Evolutionary conservation across 139 green algal species (phyloP), one percentile per base, ranked within the genome.

Genomic region (Prasinococcaceae sp.): DNA sequence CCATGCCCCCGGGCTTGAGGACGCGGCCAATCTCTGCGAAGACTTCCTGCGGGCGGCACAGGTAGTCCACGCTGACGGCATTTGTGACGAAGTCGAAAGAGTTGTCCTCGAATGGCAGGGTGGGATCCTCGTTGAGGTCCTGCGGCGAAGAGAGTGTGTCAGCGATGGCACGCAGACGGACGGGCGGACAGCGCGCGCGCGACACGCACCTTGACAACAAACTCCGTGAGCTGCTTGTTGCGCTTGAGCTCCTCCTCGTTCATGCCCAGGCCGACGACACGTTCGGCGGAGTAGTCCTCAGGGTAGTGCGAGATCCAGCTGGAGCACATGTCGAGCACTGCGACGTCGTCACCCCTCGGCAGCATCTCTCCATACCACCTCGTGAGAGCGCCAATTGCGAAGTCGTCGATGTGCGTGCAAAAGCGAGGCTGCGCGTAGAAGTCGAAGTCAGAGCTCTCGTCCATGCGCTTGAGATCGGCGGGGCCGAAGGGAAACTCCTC

Each of bases 331-430:
- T 94, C 84, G 12, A 93, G 67, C 1, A 92, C 17, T 1, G 79
- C 75, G 20, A 50, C 23, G 32, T 30, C 50, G 55, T 61, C 55
- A 23, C 61, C 63, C 6, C 66, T 32, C 4, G 82, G 84, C 25
- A 93, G 79, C 5, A 69, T 58, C 29, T 68, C 22, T 0, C 37
- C 49, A 38, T 93, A 93, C 40, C 79, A 86, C 26, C 77, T 84
- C 51, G 84, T 92, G 8, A 96, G 69, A 1, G 85, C 74, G 6
- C 57, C 60, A 49, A 96, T 93, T 2, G 88, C 88, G 6, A 41
- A 26, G 40, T 95, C 87, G 53, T 96, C 88, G 50, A 96, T 96
- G 75, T 96, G 88, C 9, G 79, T 90, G 9, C 94, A 85, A 55
- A 94, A 93, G 19, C 87, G 70, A 0, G 87, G 85, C 10, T 61